Percentiles rank a stretch among this genome's conserved stretches.
Conservation (phyloP, 345 rosid species). For the Melastoma malabathricum region DNA sequence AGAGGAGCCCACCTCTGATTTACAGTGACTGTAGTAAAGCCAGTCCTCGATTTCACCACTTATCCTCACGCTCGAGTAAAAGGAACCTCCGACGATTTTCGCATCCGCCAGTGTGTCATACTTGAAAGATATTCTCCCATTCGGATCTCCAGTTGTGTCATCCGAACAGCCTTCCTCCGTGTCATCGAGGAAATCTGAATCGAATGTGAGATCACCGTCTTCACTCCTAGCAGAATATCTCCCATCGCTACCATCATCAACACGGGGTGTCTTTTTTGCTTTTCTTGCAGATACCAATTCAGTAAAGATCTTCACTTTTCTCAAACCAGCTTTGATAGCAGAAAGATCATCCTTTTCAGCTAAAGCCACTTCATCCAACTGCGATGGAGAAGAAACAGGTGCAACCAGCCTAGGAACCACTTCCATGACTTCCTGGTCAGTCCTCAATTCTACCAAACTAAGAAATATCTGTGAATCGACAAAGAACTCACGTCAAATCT, state of each 20-base stretch:
- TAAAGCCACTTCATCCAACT: conserved; percentile 26
- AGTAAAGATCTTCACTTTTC: conserved; percentile 69
- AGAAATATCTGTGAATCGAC: conserved; percentile 39
- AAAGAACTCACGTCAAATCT: not conserved
- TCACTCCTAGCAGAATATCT: conserved; percentile 51
- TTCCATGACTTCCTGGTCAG: conserved; percentile 35
- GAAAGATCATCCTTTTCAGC: conserved; percentile 58
- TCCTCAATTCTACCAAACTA: conserved; percentile 49
- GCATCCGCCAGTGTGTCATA: conserved; percentile 69
- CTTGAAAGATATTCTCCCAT: conserved; percentile 49
- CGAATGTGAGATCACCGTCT: conserved; percentile 58
- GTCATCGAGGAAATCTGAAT: conserved; percentile 62
- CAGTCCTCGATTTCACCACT: conserved; percentile 52
- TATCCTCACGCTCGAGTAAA: conserved; percentile 30
- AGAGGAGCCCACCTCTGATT: conserved; percentile 37
- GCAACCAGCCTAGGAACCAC: conserved; percentile 37
- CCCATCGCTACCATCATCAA: conserved; percentile 48
- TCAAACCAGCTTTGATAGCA: conserved; percentile 74
- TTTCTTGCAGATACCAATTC: conserved; percentile 53
- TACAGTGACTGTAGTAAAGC: conserved; percentile 68
- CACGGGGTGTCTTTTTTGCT: conserved; percentile 49
- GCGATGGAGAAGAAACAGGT: conserved; percentile 47
- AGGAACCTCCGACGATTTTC: conserved; percentile 56
- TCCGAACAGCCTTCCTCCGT: conserved; percentile 58
- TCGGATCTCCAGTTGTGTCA: conserved; percentile 40